phyloP scores from a whole-genome alignment of 225 moss, liverwort and hornwort genomes.

The Antitrichia curtipendula region DNA sequence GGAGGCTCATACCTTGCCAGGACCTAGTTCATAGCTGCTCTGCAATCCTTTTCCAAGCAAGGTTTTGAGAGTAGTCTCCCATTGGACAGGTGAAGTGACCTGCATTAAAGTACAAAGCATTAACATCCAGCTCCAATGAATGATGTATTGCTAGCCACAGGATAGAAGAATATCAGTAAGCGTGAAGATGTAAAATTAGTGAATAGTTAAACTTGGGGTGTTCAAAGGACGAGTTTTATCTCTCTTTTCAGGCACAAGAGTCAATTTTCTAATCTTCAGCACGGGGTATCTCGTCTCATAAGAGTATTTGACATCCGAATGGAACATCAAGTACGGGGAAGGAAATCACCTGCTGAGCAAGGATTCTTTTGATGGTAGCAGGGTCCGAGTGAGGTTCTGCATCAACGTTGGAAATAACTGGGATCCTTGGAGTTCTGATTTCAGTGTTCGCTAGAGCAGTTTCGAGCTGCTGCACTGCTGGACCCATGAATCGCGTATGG shows the following conservation, averaged over 20 bases:
- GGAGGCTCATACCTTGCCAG: conserved; percentile 63
- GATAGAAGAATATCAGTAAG: neutral
- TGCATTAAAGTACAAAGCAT: neutral
- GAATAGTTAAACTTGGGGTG: neutral
- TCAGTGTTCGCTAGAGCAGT: conserved; percentile 70
- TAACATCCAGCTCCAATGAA: neutral
- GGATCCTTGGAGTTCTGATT: conserved; percentile 75
- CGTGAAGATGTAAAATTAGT: neutral
- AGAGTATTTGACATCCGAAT: neutral
- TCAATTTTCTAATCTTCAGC: neutral
- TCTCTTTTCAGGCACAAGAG: neutral
- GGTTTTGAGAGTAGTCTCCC: conserved; percentile 78
- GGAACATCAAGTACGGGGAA: neutral
- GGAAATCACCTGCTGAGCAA: conserved; percentile 74
- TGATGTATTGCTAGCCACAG: neutral
- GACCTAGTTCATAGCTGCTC: conserved; percentile 90
- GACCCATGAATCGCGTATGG: conserved; percentile 93
- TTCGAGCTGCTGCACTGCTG: conserved; percentile 86
- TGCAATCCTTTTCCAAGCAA: conserved; percentile 87
- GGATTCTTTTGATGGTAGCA: conserved; percentile 65
- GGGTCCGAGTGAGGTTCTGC: conserved; percentile 92
- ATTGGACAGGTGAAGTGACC: conserved; percentile 95
- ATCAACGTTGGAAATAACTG: conserved; percentile 97
- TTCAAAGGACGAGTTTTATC: neutral
- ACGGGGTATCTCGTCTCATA: neutral